Conservation (phyloP, 2,329 filamentous ascomycete species). For the Didymella arachidicola region DNA sequence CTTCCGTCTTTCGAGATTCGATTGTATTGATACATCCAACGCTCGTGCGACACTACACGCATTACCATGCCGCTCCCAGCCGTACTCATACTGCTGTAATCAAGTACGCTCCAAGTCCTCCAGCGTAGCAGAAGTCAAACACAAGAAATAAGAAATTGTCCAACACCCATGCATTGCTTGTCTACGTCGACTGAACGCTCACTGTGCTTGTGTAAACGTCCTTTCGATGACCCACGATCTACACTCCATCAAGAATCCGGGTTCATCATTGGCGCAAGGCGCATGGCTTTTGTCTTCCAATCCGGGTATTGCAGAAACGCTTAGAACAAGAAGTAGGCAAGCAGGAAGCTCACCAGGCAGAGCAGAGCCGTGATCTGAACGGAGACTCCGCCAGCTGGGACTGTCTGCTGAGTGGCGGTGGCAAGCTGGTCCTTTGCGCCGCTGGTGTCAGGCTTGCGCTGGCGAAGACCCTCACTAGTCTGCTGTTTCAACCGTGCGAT, state of each 20-base stretch:
- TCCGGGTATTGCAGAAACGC: slow-evolving; percentile 32
- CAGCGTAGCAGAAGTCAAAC: slow-evolving; percentile 13
- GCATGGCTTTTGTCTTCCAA: slow-evolving; percentile 28
- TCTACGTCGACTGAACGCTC: slow-evolving; percentile 14
- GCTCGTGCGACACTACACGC: slow-evolving; percentile 15
- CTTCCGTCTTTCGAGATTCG: not conserved
- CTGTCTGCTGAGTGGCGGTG: slow-evolving; percentile 61
- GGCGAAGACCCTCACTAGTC: slow-evolving; percentile 70
- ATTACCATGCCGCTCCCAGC: slow-evolving; percentile 13
- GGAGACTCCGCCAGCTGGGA: slow-evolving; percentile 77
- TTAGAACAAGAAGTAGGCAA: slow-evolving; percentile 97
- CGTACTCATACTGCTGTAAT: slow-evolving; percentile 10
- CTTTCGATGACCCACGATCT: slow-evolving; percentile 31
- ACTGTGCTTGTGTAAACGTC: slow-evolving; percentile 25
- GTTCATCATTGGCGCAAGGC: slow-evolving; percentile 30
- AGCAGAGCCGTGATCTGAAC: slow-evolving; percentile 84
- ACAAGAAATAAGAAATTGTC: slow-evolving; percentile 20
- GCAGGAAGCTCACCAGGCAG: slow-evolving; percentile 87
- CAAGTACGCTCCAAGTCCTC: slow-evolving; percentile 8
- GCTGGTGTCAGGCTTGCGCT: slow-evolving; percentile 73
- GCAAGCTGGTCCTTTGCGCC: slow-evolving; percentile 60
- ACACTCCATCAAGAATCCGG: slow-evolving; percentile 29
- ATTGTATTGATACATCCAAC: slow-evolving; percentile 40
- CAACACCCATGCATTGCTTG: slow-evolving; percentile 14
- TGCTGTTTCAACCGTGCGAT: slow-evolving; percentile 73